Evolutionary conservation across 2,329 filamentous ascomycete genomes (phyloP), one percentile per base, ranked within the genome.

Genomic region (Curvularia sp.): DNA sequence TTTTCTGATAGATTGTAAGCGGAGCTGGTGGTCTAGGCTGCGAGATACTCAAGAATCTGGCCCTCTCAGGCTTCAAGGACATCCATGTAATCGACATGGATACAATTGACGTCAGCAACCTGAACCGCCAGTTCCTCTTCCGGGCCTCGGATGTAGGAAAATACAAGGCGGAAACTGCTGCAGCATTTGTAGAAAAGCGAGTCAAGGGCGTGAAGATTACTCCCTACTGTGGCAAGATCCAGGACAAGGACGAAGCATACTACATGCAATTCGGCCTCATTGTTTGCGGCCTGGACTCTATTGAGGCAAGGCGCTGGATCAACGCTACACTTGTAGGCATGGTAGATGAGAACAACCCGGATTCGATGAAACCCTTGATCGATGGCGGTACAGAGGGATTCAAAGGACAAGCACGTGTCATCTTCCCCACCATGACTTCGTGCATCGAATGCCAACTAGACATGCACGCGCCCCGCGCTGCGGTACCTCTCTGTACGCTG

Each of bases 71-170:
- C 28, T 99, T 99, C 82, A 96, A 91, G 78, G 88, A 97, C 72
- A 97, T 99, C 67, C 93, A 99, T 81, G 95, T 99, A 58, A 98
- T 99, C 70, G 95, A 99, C 80, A 99, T 99, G 95, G 92, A 99
- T 78, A 99, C 94, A 1, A 99, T 99, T 77, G 95, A 99, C 74
- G 94, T 99, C 60, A 97, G 93, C 50, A 99, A 99, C 76, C 85
- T 99, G 22, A 99, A 99, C 79, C 90, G 95, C 42, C 95, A 99
- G 72, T 99, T 99, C 74, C 87, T 99, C 58, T 99, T 99, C 79
- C 91, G 95, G 22, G 86, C 93, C 69, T 83, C 88, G 60, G 95
- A 99, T 76, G 94, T 99, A 28, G 95, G 96, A 38, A 94, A 92
- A 72, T 91, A 86, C 67, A 99, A 99, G 80, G 95, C 96, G 49